Base-by-base conservation (phyloP, 2,329 filamentous ascomycete species). In the Hymenoscyphus scutula region DNA sequence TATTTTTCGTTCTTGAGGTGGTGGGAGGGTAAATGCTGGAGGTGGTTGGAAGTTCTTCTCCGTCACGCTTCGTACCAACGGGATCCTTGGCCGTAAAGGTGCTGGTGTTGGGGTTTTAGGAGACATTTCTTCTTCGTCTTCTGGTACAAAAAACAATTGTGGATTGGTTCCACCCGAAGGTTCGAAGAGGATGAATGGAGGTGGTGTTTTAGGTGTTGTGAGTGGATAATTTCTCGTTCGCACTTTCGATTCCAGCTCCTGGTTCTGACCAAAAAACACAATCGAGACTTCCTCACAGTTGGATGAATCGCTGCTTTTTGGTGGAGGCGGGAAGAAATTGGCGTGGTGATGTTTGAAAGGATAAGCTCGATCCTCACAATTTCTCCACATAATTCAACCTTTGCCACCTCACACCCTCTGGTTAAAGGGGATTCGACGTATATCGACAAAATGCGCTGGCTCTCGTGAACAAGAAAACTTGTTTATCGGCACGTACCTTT, bases 251-350 rank as follows among this genome's bases (percentile, higher is more conserved):
- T 57, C 29, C 30, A 57, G 17, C 13, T 57, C 55, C 10, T 11
- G 7, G n/a, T 27, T 23, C n/a, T 57, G 8, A 2, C 32, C 32
- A 38, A 57, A 54, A 27, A 57, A 57, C n/a, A 17, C n/a, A 27
- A 57, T 57, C 23, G 32, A n/a, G 2, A 57, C n/a, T 8, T 57
- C 32, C 17, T 38, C n/a, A 19, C 13, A 38, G 34, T 57, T 25
- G 4, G 17, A 27, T 7, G 32, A 13, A 11, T 23, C 32, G 19
- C 4, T 37, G 34, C 17, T n/a, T 55, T n/a, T 19, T 55, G 55
- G 55, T 38, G 30, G 55, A 25, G 55, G 55, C 8, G 55, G 55
- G 34, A 57, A 57, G 5, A 11, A 17, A 15, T 57, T 57, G 23
- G 32, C 8, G 23, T 57, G 32, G 17, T 27, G 13, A 38, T 57